Evolutionary conservation across 1,284 basidiomycete genomes (phyloP), one percentile per base, ranked within the genome.

Genomic region (Puccinia triticina): DNA sequence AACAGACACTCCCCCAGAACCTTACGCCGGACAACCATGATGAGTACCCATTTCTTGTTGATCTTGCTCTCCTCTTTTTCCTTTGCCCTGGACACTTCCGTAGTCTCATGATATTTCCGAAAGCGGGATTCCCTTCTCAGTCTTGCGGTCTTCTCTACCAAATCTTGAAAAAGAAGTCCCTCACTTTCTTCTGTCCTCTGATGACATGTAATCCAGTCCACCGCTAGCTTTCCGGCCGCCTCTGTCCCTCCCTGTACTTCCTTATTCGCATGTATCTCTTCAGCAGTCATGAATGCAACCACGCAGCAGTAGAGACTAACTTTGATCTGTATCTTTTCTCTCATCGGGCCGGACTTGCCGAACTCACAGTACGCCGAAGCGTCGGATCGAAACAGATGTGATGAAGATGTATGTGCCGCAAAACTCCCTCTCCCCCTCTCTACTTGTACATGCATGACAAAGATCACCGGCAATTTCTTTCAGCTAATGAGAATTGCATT

Each of bases 351-450:
- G 18, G 37, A 43, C 37, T 66, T 57, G 48, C 53, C 46, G 75
- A 76, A 61, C 83, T 61, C 86, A 90, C 90, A 91, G 90, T 86
- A 91, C 91, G 64, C 91, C 91, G 82, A 98, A 95, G 88, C 93
- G 96, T 84, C 92, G 96, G 83, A 96, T 98, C 87, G 96, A 99
- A 89, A 98, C 95, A 77, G 96, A 99, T 90, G 95, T 99, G 82
- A 98, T 98, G 95, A 98, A 98, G 89, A 90, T 99, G 96, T 97
- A 87, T 87, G 92, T 89, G 34, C 0, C 37, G 7, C 4, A 23
- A n/a, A 1, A 3, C 8, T 66, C 21, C 32, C 21, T 59, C 29
- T 29, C 23, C 8, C 21, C 8, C 29, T 59, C 29, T 59, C 29
- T 29, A 59, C 55, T 29, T 37, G 11, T 66, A 43, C n/a, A 72